A percentile compares a stretch with the other conserved stretches of the same genome.
Conservation (phyloP, 1,284 basidiomycete species). For the Termitomyces sp. region DNA sequence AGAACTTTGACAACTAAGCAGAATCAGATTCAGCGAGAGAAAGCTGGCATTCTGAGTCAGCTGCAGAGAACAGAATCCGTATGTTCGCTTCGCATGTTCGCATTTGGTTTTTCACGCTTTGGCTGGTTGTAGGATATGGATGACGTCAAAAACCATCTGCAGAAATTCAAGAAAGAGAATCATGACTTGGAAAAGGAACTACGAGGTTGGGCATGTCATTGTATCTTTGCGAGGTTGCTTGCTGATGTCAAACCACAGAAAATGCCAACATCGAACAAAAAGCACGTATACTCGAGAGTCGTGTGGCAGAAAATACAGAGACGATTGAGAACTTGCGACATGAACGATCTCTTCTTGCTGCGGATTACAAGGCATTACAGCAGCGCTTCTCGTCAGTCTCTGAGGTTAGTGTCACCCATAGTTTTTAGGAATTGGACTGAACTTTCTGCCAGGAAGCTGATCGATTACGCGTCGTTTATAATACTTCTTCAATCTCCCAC, state of each 20-base stretch:
- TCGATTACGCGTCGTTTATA: constrained; percentile 56
- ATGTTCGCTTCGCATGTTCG: constrained; percentile 18
- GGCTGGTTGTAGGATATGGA: constrained; percentile 59
- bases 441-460: constrained; percentile 43
- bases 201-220: constrained; percentile 40
- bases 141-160: constrained; percentile 63
- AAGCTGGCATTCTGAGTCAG: constrained; percentile 54
- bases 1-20: constrained; percentile 61
- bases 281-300: constrained; percentile 57
- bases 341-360: constrained; percentile 61
- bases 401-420: constrained; percentile 44
- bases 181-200: constrained; percentile 64
- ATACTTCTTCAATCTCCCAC: constrained; percentile 59
- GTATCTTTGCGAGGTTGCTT: background rate
- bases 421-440: background rate
- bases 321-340: constrained; percentile 68
- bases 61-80: constrained; percentile 67
- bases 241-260: constrained; percentile 25
- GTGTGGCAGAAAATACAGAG: constrained; percentile 59
- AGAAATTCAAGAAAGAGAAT: constrained; percentile 63
- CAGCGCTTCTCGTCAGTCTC: constrained; percentile 56
- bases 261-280: constrained; percentile 66
- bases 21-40: constrained; percentile 53
- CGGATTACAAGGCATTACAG: constrained; percentile 68
- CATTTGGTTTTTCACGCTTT: constrained; percentile 9